Percentiles rank a stretch among this genome's conserved stretches.
Conservation (phyloP, 306 rosid species). For the Castanopsis chinensis region DNA sequence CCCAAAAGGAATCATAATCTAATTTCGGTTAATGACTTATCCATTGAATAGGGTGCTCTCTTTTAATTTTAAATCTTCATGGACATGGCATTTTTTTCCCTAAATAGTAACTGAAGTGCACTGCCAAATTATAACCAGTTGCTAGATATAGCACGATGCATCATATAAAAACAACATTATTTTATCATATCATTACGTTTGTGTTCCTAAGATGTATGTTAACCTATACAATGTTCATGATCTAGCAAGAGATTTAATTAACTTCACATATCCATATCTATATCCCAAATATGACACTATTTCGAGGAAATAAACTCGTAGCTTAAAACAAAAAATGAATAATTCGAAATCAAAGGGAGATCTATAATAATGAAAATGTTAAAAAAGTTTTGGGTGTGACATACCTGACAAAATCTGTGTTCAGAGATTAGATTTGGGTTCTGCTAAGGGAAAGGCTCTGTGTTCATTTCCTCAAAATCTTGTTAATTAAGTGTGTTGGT, state of each 20-base stretch:
- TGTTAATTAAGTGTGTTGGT: slow-evolving; percentile 18
- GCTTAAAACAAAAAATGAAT: slow-evolving; percentile 9
- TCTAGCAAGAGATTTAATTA: not conserved
- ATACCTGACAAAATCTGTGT: slow-evolving; percentile 31
- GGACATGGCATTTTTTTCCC: too few species aligned
- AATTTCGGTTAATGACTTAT: too few species aligned
- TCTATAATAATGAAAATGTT: not conserved
- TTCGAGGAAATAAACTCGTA: not conserved
- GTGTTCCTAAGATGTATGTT: too few species aligned
- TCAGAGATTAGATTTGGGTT: slow-evolving; percentile 12
- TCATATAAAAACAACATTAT: not conserved
- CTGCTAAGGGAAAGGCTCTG: not conserved
- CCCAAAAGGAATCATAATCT: too few species aligned
- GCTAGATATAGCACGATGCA: too few species aligned
- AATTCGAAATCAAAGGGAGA: slow-evolving; percentile 12
- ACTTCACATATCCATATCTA: not conserved
- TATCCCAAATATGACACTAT: too few species aligned
- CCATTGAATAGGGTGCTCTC: not conserved
- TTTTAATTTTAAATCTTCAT: too few species aligned
- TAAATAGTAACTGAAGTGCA: too few species aligned
- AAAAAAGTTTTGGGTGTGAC: not conserved
- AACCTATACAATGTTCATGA: too few species aligned
- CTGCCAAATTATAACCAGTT: too few species aligned
- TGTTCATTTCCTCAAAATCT: slow-evolving; percentile 8
- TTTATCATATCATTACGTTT: not conserved